Conservation (phyloP, 805 yeast species). For the Pichia scutulata region DNA sequence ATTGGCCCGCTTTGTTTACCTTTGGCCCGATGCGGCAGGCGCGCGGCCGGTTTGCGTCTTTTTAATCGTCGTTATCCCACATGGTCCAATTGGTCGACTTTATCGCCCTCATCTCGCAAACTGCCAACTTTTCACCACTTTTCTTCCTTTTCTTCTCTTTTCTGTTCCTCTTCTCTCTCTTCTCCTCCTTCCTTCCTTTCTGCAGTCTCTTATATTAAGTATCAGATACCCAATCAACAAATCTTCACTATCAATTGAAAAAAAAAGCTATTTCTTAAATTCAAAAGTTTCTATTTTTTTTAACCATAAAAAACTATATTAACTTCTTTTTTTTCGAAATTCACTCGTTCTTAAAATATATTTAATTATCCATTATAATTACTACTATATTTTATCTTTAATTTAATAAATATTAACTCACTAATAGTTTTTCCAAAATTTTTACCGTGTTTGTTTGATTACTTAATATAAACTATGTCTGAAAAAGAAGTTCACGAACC, state of each 20-base stretch:
- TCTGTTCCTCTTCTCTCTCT: background rate
- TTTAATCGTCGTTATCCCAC: background rate
- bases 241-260: background rate
- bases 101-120: background rate
- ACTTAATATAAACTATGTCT: slow-evolving; percentile 8
- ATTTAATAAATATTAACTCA: background rate
- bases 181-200: background rate
- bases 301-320: no score
- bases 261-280: background rate
- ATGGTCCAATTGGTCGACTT: no score
- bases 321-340: background rate
- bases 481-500: slow-evolving; percentile 15
- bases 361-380: background rate
- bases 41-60: background rate
- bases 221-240: slow-evolving; percentile 3
- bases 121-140: background rate
- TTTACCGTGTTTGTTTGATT: background rate
- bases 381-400: background rate
- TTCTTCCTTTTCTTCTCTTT: background rate
- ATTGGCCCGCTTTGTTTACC: background rate
- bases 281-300: background rate
- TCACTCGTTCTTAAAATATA: background rate
- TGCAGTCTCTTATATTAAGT: background rate
- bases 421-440: background rate
- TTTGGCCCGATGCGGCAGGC: background rate